phyloP scores from a whole-genome alignment of 257 asterid species.

The Solanum chiquidenum region DNA sequence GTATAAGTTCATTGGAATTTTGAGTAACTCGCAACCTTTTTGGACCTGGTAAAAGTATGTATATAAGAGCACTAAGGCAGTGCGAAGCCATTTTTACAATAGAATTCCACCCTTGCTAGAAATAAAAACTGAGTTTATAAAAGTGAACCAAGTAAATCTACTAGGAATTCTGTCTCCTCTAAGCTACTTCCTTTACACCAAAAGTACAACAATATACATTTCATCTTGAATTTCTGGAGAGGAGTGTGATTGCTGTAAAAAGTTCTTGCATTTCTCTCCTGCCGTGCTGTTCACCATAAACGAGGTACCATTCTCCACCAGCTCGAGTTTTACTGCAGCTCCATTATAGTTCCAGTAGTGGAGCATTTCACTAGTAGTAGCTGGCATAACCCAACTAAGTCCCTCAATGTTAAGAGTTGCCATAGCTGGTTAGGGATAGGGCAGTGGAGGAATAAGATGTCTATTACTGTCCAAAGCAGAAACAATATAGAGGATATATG shows the following conservation, averaged over 20 bases:
- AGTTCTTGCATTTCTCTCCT: neutral
- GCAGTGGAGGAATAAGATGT: neutral
- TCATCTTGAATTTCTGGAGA: neutral
- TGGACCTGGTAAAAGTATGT: neutral
- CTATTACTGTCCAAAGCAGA: neutral
- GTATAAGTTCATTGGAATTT: neutral
- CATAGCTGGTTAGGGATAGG: neutral
- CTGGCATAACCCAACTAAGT: neutral
- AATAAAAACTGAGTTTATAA: neutral
- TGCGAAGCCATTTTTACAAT: neutral
- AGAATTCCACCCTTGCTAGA: neutral
- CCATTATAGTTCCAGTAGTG: neutral
- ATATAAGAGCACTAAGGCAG: neutral
- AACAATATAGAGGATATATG: neutral
- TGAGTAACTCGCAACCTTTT: neutral
- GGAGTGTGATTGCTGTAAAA: neutral
- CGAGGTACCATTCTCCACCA: neutral
- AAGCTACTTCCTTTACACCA: neutral
- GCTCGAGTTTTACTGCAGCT: neutral
- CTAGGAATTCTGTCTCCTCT: neutral
- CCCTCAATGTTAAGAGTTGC: neutral
- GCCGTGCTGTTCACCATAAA: neutral
- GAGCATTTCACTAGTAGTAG: neutral
- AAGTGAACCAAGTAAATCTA: neutral
- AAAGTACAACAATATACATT: neutral